Base-by-base conservation (phyloP, 1,139 yeast genomes). In the Zygotorulaspora mrakii region DNA sequence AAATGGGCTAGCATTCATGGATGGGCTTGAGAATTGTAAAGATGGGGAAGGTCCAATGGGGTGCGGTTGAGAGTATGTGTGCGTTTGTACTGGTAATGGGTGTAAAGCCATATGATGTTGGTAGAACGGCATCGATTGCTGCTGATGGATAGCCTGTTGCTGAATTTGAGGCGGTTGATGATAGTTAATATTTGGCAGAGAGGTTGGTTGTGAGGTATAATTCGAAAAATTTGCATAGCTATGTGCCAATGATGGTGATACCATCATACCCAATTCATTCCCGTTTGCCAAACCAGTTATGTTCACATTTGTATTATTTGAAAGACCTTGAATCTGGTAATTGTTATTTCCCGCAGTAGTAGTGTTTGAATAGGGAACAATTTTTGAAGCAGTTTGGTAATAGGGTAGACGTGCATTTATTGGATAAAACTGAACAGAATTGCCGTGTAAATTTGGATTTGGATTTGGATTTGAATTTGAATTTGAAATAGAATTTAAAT, bases 131-230 rank as follows among this genome's bases (percentile, higher is more conserved):
- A 22, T 20, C n/a, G 14, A 28, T 8, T 29, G 31, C 13, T 20
- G 21, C 27, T 34, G 24, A 3, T 33, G 33, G 31, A 20, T 34
- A 14, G 21, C 27, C 20, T 24, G 37, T 21, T 34, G 39, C 22
- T 39, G 31, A 20, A 22, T 28, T 12, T 30, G 39, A 12, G 35
- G 39, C 12, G 28, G 42, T 17, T 39, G 39, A 16, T 33, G 42
- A n/a, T n/a, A n/a, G n/a, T n/a, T n/a, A 14, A 25, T 31, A 24
- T 31, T 21, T 9, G 39, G 42, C 18, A 34, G 27, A 1, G 39
- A 23, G 13, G 35, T 27, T 13, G 35, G 39, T 14, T 36, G 39
- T 2, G 39, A 36, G 11, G 39, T 36, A 27, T 36, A 36, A 18
- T 36, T 36, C 11, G 39, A 30, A 16, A 32, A 32, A 32, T 22